Conservation (phyloP, 2,329 filamentous ascomycete genomes). For the Hawksworthiomyces lignivorus region DNA sequence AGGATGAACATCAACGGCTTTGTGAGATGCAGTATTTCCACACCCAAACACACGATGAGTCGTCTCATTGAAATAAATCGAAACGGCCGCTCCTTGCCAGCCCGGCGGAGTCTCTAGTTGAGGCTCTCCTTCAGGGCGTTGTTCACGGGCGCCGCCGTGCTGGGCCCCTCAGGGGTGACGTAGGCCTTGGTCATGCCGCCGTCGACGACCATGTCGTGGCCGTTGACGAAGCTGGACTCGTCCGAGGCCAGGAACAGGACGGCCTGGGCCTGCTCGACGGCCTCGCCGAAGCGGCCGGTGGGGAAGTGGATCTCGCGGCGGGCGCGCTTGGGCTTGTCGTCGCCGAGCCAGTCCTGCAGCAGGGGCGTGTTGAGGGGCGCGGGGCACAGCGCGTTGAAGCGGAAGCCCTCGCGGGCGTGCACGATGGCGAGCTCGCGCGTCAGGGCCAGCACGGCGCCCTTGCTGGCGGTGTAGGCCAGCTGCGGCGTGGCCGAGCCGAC, state of each 20-base stretch:
- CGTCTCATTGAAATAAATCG: no score
- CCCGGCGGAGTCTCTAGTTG: not conserved
- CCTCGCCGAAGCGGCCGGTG: conserved; percentile 79
- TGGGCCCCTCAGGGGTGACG: conserved; percentile 57
- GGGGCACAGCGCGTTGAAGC: conserved; percentile 87
- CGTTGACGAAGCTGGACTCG: conserved; percentile 84
- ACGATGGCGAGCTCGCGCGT: conserved; percentile 88
- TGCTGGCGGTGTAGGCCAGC: conserved; percentile 87
- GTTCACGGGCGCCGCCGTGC: conserved; percentile 48
- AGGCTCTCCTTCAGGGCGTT: conserved; percentile 42
- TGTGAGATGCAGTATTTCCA: no score
- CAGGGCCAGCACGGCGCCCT: conserved; percentile 84
- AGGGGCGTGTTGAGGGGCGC: conserved; percentile 88
- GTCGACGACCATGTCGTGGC: conserved; percentile 88
- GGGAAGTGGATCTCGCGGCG: conserved; percentile 88
- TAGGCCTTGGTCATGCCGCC: conserved; percentile 95
- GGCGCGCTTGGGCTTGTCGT: conserved; percentile 72
- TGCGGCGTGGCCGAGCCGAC: conserved; percentile 84
- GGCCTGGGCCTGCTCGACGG: conserved; percentile 86
- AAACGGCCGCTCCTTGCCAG: no score
- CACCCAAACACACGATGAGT: no score
- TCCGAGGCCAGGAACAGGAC: conserved; percentile 83
- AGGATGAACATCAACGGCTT: no score
- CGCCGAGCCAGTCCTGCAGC: conserved; percentile 87
- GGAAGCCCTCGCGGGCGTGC: conserved; percentile 78